A percentile compares a stretch with the other conserved stretches of the same genome.
These are phyloP conservation scores for Brassica balearica DNA, from an alignment of 441 rosid genomes.

Conservation along the genomic window DNA sequence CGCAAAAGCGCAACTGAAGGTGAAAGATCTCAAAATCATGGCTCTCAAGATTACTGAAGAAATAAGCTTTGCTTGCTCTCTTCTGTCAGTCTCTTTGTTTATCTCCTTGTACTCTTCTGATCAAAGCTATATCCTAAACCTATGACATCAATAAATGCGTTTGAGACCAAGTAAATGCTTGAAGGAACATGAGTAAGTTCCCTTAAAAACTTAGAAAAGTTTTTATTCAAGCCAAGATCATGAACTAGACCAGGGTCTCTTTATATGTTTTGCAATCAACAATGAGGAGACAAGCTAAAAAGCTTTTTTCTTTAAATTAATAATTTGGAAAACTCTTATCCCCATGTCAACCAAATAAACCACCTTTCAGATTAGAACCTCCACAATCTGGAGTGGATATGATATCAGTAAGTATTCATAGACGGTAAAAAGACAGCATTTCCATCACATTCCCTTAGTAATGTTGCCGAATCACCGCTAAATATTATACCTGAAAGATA, in stretches of 20 bases:
- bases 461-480: slow-evolving; percentile 44
- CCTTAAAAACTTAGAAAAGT: not conserved
- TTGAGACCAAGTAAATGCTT: slow-evolving; percentile 19
- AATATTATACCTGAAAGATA: no score
- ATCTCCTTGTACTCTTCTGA: slow-evolving; percentile 28
- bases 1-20: slow-evolving; percentile 66
- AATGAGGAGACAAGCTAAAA: no score
- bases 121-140: slow-evolving; percentile 25
- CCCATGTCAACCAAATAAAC: slow-evolving; percentile 74
- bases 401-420: slow-evolving; percentile 73
- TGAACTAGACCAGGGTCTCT: not conserved
- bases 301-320: no score
- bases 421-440: slow-evolving; percentile 78
- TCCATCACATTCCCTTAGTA: slow-evolving; percentile 80
- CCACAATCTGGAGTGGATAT: slow-evolving; percentile 63
- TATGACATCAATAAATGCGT: slow-evolving; percentile 10
- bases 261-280: no score
- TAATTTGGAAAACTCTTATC: slow-evolving; percentile 49
- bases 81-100: slow-evolving; percentile 33
- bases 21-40: slow-evolving; percentile 45
- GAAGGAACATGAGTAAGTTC: not conserved
- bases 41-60: slow-evolving; percentile 21
- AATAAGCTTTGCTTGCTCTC: slow-evolving; percentile 46
- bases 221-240: slow-evolving; percentile 22
- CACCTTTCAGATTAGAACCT: slow-evolving; percentile 49